A percentile compares a stretch with the other conserved stretches of the same genome.
These are phyloP conservation scores for Collybiopsis luxurians DNA, from an alignment of 768 basidiomycete genomes.

Conservation along the genomic window DNA sequence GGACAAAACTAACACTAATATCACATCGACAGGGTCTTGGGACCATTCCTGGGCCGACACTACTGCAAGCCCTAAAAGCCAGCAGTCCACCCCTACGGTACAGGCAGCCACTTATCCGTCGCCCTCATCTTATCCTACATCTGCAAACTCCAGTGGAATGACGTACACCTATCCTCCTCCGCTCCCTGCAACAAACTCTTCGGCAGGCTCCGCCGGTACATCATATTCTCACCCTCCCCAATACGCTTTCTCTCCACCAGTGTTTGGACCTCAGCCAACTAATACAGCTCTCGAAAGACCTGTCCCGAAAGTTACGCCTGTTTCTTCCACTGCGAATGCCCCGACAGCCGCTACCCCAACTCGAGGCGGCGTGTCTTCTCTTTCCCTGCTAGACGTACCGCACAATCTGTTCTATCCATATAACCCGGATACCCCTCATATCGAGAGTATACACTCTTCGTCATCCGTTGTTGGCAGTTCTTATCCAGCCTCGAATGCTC, in stretches of 20 bases:
- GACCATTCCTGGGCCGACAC: constrained; percentile 12
- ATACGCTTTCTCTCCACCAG: constrained; percentile 11
- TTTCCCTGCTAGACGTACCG: constrained; percentile 54
- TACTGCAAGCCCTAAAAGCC: constrained; percentile 24
- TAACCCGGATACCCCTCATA: constrained; percentile 49
- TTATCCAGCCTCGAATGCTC: constrained; percentile 11
- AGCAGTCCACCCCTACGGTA: constrained; percentile 42
- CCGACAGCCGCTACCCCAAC: constrained; percentile 30
- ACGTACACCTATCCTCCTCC: constrained; percentile 22
- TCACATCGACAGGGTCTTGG: constrained; percentile 10
- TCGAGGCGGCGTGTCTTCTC: constrained; percentile 12
- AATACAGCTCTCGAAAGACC: constrained; percentile 33
- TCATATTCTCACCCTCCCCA: constrained; percentile 6
- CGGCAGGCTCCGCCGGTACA: background rate
- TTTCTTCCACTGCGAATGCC: constrained; percentile 20
- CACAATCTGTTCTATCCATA: constrained; percentile 75
- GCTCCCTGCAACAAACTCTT: constrained; percentile 8
- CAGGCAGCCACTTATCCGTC: constrained; percentile 26
- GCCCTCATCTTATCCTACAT: background rate
- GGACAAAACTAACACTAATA: constrained; percentile 13
- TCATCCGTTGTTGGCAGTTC: background rate
- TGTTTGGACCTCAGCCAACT: constrained; percentile 32
- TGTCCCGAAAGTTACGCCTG: constrained; percentile 21
- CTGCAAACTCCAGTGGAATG: constrained; percentile 15
- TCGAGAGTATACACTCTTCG: background rate